Evolutionary conservation across 2,329 filamentous ascomycete genomes (phyloP), one percentile per base, ranked within the genome.

Genomic region (Xylariomycetidae sp.): DNA sequence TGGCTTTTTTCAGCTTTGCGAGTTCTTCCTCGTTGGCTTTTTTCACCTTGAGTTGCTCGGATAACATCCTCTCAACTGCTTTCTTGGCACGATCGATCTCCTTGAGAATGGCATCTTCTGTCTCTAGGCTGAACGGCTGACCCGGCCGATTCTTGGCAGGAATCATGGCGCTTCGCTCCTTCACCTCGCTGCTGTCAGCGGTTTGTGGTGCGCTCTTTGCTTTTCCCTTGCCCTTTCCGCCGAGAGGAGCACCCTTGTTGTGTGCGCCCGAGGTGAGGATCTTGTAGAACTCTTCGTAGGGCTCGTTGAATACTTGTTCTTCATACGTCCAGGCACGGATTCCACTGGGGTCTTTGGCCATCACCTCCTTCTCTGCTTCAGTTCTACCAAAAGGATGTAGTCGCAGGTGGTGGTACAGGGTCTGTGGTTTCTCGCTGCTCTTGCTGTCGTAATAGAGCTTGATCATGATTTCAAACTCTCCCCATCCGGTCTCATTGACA

Each of bases 281-380:
- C 42, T 94, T 87, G 63, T 87, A 96, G 54, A 98, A 90, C 28
- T 85, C 78, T 60, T 95, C 87, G 50, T 88, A 92, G 0, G 92
- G 92, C 61, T 98, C 92, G 64, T 95, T 97, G 72, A 98, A 98
- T 31, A 97, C 76, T 45, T 97, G 84, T 54, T 95, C 88, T 60
- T 98, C 92, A 56, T 96, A 88, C 38, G 80, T 82, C 73, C 92
- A 90, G 31, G 81, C 78, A 19, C 82, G 68, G 27, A 97, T 80
- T 51, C 82, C 72, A 45, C 65, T 77, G n/a, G n/a, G n/a, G 64
- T 64, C 75, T 61, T 66, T 77, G 33, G 71, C 61, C 75, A 71
- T 75, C 41, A 67, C 66, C 47, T 77, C 72, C 52, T 74, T 85
- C 58, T 84, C 79, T 34, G 78, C 82, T 51, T 94, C 86, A 48